Evolutionary conservation across 1,139 yeast species (phyloP), one percentile per base, ranked within the genome.

Genomic region (Kodamaea fungicola): DNA sequence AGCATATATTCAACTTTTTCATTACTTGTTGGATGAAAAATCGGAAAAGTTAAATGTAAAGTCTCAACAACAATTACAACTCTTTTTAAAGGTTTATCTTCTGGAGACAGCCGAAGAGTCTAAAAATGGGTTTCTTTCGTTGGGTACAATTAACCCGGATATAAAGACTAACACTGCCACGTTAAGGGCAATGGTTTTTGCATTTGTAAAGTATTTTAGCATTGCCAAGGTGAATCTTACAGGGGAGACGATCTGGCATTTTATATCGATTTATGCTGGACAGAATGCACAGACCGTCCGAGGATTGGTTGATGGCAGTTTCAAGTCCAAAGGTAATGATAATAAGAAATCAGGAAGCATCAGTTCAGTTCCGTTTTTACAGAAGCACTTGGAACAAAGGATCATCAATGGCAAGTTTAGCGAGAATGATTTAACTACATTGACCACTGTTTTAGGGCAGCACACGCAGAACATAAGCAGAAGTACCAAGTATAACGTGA

Each of bases 121-220:
- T 30, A 68, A 74, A 7, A 76, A 74, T 54, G 70, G 83, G 5
- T 71, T 83, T 35, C 16, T 27, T 10, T 79, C 88, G 1, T 59
- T 84, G 33, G 94, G 92, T 2, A 74, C 80, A 22, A 78, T 79
- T 33, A 84, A 84, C 50, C 80, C 83, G 4, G 87, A 81, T 39
- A 84, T 84, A 30, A 61, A 67, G 24, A 61, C 62, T 34, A 81
- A 81, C 50, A 71, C 80, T 28, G 62, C 64, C 8, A 41, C 55
- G 2, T 56, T 84, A 31, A 67, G 80, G 48, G 55, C 64, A 0
- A 67, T 72, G 51, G 75, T 83, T 2, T 76, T 82, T 40, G 71
- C 67, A 30, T 61, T 78, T 40, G 60, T 83, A 22, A 74, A 74
- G 44, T 57, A 56, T 28, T 69, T 73, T 46, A 83, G 87, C 33